These are phyloP conservation scores for Tricholoma hemisulphureum DNA, from an alignment of 768 basidiomycete genomes.

Conservation along the genomic window DNA sequence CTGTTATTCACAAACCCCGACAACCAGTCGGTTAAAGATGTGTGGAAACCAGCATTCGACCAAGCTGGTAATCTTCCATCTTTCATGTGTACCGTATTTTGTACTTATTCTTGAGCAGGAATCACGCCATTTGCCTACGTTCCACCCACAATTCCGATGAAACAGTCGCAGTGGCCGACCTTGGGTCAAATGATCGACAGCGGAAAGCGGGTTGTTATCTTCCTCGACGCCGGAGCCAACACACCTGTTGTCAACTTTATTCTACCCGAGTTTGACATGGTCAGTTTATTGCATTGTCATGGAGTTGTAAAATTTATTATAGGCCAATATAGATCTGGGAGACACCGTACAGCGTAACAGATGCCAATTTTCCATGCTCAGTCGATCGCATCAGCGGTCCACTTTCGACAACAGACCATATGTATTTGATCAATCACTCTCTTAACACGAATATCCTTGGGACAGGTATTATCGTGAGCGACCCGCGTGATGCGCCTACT, in stretches of 20 bases:
- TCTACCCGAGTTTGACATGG: slow-evolving; percentile 58
- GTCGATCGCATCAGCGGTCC: slow-evolving; percentile 52
- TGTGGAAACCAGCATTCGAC: slow-evolving; percentile 56
- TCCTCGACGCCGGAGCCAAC: slow-evolving; percentile 53
- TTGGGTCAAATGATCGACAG: slow-evolving; percentile 59
- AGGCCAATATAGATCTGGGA: slow-evolving; percentile 50
- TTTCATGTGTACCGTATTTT: background rate
- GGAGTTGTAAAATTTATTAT: background rate
- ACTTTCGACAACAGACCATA: slow-evolving; percentile 47
- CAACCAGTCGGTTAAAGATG: slow-evolving; percentile 41
- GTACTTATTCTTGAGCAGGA: slow-evolving; percentile 22
- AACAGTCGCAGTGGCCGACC: slow-evolving; percentile 57
- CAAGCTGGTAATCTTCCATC: slow-evolving; percentile 34
- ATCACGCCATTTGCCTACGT: slow-evolving; percentile 48
- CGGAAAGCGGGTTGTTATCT: slow-evolving; percentile 59
- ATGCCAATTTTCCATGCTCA: slow-evolving; percentile 50
- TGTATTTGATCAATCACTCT: slow-evolving; percentile 60
- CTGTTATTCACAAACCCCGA: slow-evolving; percentile 70
- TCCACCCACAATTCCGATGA: slow-evolving; percentile 46
- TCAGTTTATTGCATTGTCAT: slow-evolving; percentile 15
- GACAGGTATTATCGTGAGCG: slow-evolving; percentile 39
- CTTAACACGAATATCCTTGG: slow-evolving; percentile 46
- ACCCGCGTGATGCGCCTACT: slow-evolving; percentile 35
- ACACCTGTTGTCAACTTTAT: slow-evolving; percentile 45
- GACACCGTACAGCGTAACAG: slow-evolving; percentile 50